A percentile compares a stretch with the other conserved stretches of the same genome.
These are phyloP conservation scores for Arbutus unedo DNA, from an alignment of 148 eudicot genomes.

Conservation along the genomic window DNA sequence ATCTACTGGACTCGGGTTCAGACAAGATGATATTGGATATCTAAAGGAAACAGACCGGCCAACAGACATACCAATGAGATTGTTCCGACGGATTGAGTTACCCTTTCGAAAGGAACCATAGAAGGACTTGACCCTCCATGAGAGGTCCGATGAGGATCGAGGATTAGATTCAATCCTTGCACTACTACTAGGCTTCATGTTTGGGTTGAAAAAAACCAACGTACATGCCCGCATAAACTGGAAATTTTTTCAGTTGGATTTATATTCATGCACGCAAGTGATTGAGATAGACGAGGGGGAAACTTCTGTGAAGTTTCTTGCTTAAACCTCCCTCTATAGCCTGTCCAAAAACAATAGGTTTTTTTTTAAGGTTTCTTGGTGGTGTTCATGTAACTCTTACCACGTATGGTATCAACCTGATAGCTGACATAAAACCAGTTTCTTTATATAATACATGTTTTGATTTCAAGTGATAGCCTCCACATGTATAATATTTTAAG, in stretches of 20 bases:
- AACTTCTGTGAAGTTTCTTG: slow-evolving; percentile 2
- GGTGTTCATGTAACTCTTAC: neutral
- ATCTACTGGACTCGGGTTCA: neutral
- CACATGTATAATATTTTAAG: neutral
- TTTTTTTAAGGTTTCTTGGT: slow-evolving; percentile 7
- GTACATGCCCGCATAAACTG: neutral
- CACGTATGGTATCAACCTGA: neutral
- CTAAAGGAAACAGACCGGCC: slow-evolving; percentile 1
- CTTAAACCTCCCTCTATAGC: neutral
- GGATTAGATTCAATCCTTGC: slow-evolving; percentile 3
- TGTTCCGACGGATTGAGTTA: slow-evolving; percentile 22
- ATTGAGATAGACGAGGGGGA: neutral
- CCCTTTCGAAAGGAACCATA: slow-evolving; percentile 59
- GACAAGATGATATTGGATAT: neutral
- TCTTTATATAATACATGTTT: neutral
- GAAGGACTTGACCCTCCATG: slow-evolving; percentile 34
- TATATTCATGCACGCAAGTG: neutral
- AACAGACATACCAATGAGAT: neutral
- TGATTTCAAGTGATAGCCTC: neutral
- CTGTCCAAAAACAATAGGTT: neutral
- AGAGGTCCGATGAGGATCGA: neutral
- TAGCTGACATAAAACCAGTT: neutral
- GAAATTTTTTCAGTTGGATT: neutral
- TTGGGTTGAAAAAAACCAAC: neutral
- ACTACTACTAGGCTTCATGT: neutral